Percentiles rank a stretch among this genome's conserved stretches.
phyloP scores from a whole-genome alignment of 352 stramenopile genomes.

The Phytophthora nicotianae region DNA sequence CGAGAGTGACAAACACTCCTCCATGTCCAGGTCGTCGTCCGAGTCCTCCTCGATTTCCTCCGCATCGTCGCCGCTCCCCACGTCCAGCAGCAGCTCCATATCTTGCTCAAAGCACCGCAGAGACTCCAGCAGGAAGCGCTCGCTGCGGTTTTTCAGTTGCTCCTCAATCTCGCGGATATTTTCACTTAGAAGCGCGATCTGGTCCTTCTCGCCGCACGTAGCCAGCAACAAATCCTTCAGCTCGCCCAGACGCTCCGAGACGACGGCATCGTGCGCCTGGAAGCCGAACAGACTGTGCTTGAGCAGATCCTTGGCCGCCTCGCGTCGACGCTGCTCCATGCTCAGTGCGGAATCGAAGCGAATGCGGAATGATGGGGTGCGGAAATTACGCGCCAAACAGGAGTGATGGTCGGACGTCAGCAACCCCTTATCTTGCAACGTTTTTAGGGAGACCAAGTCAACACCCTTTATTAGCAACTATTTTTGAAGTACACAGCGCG shows the following conservation, averaged over 20 bases:
- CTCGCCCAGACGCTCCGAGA: slow-evolving; percentile 45
- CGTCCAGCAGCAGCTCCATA: slow-evolving; percentile 64
- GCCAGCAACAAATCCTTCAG: slow-evolving; percentile 57
- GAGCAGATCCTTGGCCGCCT: slow-evolving; percentile 26
- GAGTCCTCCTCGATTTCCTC: slow-evolving; percentile 19
- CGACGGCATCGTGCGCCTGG: slow-evolving; percentile 51
- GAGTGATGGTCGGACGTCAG: slow-evolving; percentile 22
- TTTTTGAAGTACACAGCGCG: neutral
- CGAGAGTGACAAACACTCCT: slow-evolving; percentile 20
- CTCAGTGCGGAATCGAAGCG: slow-evolving; percentile 8
- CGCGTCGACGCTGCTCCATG: slow-evolving; percentile 36
- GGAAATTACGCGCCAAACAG: slow-evolving; percentile 26
- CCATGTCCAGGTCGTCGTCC: slow-evolving; percentile 25
- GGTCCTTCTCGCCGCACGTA: slow-evolving; percentile 48
- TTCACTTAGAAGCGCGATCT: slow-evolving; percentile 54
- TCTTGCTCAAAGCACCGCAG: slow-evolving; percentile 69
- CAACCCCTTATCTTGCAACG: slow-evolving; percentile 7
- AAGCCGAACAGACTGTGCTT: slow-evolving; percentile 72
- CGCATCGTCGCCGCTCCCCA: slow-evolving; percentile 39
- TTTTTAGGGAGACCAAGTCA: neutral
- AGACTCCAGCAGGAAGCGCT: slow-evolving; percentile 60
- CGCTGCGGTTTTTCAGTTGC: slow-evolving; percentile 37
- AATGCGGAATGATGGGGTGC: slow-evolving; percentile 10
- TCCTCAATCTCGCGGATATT: slow-evolving; percentile 62
- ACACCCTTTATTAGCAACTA: slow-evolving; percentile 3